Percentiles rank a stretch among this genome's conserved stretches.
phyloP scores from a whole-genome alignment of 495 filamentous ascomycete genomes.

The Parachaetomium inaequale region DNA sequence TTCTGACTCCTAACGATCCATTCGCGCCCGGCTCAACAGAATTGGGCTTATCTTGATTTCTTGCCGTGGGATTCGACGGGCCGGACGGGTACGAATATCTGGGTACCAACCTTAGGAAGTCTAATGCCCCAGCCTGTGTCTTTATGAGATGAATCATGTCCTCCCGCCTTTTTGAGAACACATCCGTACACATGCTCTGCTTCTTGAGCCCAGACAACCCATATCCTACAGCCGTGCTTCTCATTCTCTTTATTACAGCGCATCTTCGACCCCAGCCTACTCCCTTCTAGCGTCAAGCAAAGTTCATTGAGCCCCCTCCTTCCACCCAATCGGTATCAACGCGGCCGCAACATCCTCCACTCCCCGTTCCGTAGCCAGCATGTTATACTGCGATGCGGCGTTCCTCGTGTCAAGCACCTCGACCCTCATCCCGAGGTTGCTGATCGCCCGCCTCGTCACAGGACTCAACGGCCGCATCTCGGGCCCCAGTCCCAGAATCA shows the following conservation, averaged over 20 bases:
- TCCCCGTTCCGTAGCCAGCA: slow-evolving; percentile 79
- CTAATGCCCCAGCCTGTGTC: too few species aligned
- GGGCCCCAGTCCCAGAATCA: slow-evolving; percentile 83
- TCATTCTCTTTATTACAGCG: background rate
- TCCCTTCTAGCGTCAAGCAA: too few species aligned
- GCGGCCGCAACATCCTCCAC: slow-evolving; percentile 80
- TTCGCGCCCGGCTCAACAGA: background rate
- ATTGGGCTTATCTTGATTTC: too few species aligned
- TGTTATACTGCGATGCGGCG: slow-evolving; percentile 85
- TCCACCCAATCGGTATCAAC: slow-evolving; percentile 82
- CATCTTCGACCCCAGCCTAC: background rate
- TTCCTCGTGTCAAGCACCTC: slow-evolving; percentile 92
- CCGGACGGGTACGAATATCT: too few species aligned
- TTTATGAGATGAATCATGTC: too few species aligned
- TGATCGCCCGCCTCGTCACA: slow-evolving; percentile 65
- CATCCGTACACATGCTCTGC: too few species aligned
- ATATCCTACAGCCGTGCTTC: background rate
- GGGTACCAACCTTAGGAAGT: too few species aligned
- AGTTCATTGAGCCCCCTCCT: slow-evolving; percentile 43
- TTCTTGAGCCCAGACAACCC: background rate
- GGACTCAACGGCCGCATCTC: slow-evolving; percentile 72
- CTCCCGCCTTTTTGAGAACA: too few species aligned
- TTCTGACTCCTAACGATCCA: too few species aligned
- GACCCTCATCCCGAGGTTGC: slow-evolving; percentile 73
- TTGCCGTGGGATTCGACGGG: too few species aligned